A percentile compares a stretch with the other conserved stretches of the same genome.
phyloP scores from a whole-genome alignment of 495 filamentous ascomycete species.

The Neurospora sp. region DNA sequence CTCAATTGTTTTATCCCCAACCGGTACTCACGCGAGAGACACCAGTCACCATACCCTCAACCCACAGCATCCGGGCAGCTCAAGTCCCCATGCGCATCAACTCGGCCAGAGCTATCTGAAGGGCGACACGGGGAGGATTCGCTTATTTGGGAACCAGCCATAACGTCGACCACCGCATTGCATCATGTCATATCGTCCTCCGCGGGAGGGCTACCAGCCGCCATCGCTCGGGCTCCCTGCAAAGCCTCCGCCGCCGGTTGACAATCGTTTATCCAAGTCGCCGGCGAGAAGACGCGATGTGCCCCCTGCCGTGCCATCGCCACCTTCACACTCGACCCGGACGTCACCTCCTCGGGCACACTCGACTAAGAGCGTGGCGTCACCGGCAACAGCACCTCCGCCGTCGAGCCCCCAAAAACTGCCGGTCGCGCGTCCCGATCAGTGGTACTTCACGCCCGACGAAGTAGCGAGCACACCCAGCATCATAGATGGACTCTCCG shows the following conservation, averaged over 20 bases:
- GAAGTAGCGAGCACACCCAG: constrained; percentile 78
- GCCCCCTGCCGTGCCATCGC: constrained; percentile 43
- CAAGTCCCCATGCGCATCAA: constrained; percentile 6
- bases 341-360: constrained; percentile 41
- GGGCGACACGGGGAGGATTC: constrained; percentile 15
- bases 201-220: constrained; percentile 36
- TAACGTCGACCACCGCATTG: background rate
- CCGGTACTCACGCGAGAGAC: background rate
- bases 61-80: background rate
- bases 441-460: constrained; percentile 85
- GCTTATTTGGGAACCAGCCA: background rate
- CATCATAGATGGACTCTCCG: constrained; percentile 67
- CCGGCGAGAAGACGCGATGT: constrained; percentile 38
- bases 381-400: constrained; percentile 13
- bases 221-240: constrained; percentile 21
- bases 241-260: constrained; percentile 28
- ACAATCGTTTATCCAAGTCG: constrained; percentile 30
- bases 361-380: constrained; percentile 30
- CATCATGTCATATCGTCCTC: constrained; percentile 42
- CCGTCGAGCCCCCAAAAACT: constrained; percentile 25
- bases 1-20: background rate
- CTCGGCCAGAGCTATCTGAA: background rate
- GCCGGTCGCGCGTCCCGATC: constrained; percentile 31
- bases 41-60: background rate
- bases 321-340: constrained; percentile 37